A percentile compares a stretch with the other conserved stretches of the same genome.
phyloP scores from a whole-genome alignment of 495 filamentous ascomycete species.

The Penicillium herquei region DNA sequence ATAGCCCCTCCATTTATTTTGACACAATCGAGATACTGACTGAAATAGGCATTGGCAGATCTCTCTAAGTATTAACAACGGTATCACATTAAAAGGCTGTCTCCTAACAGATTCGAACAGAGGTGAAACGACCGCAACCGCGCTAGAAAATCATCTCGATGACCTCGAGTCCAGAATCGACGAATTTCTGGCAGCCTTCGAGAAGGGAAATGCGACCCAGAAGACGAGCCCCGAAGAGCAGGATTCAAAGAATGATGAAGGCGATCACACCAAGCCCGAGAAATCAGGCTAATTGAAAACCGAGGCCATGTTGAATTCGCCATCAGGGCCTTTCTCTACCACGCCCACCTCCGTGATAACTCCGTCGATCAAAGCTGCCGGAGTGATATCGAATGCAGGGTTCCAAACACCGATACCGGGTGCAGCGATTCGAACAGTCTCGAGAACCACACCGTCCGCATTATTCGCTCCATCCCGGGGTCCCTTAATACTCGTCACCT shows the following conservation, averaged over 20 bases:
- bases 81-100: neutral
- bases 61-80: constrained; percentile 30
- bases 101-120: constrained; percentile 24
- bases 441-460: constrained; percentile 53
- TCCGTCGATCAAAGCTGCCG: constrained; percentile 80
- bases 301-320: constrained; percentile 67
- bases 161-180: constrained; percentile 58
- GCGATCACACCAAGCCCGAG: constrained; percentile 10
- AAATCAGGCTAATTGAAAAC: constrained; percentile 42
- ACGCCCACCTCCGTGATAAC: constrained; percentile 93
- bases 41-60: constrained; percentile 33
- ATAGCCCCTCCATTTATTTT: no score
- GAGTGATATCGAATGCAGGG: constrained; percentile 94
- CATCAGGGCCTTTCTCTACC: constrained; percentile 70
- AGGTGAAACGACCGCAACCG: constrained; percentile 56
- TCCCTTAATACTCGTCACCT: constrained; percentile 79
- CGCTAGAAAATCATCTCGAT: constrained; percentile 54
- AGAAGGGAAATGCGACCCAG: constrained; percentile 14
- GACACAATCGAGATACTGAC: neutral
- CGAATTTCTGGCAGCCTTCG: constrained; percentile 50
- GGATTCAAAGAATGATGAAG: constrained; percentile 10
- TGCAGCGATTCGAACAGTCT: constrained; percentile 76
- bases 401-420: constrained; percentile 87
- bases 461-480: constrained; percentile 52
- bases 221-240: neutral